Evolutionary conservation across 2,329 filamentous ascomycete species (phyloP).

Genomic region (Arachnopeziza araneosa): DNA sequence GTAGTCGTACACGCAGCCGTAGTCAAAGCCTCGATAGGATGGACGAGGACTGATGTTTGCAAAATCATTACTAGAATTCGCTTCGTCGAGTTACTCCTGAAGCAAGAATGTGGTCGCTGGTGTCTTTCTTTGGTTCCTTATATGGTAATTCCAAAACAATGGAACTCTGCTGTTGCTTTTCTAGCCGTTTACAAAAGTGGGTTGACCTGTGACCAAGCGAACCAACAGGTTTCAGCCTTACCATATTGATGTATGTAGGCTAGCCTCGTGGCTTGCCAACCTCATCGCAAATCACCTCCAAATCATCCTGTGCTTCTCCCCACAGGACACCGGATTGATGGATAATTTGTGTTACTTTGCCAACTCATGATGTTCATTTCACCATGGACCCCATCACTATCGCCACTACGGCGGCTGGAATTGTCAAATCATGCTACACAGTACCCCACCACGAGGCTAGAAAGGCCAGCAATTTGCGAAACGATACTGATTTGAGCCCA

Average conservation of each 20-base stretch:
- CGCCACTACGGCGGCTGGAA: background rate
- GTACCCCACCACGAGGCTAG: background rate
- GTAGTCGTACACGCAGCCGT: slow-evolving; percentile 5
- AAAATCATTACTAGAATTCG: too few species aligned
- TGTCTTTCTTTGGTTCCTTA: too few species aligned
- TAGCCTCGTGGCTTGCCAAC: background rate
- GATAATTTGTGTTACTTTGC: background rate
- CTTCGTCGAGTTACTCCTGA: too few species aligned
- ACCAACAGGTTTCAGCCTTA: background rate
- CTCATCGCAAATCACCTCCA: background rate
- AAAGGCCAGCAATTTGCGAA: background rate
- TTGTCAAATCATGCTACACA: background rate
- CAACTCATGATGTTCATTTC: background rate
- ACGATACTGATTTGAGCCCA: background rate
- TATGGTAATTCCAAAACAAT: too few species aligned
- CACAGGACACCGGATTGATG: background rate
- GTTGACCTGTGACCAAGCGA: background rate
- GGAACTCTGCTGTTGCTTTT: too few species aligned
- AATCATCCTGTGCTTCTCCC: background rate
- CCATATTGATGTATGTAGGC: background rate
- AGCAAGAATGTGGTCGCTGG: too few species aligned
- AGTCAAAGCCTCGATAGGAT: background rate
- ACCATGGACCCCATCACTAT: background rate
- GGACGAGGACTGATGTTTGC: background rate
- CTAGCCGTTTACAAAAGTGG: too few species aligned